Evolutionary conservation across 768 basidiomycete genomes (phyloP), one percentile per base, ranked within the genome.

Genomic region (Russula foetens): DNA sequence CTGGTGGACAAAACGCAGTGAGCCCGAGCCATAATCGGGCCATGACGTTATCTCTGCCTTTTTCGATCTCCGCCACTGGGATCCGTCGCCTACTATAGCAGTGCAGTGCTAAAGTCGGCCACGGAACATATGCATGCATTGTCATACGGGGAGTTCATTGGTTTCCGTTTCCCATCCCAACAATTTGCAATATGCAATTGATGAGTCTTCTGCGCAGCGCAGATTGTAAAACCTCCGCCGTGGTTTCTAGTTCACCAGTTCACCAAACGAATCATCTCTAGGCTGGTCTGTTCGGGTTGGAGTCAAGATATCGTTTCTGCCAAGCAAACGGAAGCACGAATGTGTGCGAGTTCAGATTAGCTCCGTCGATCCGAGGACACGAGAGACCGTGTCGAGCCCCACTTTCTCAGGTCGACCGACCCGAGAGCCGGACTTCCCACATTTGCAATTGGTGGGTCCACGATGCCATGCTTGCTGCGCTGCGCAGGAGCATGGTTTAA

Each of bases 161-260:
- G 63, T 62, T 26, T 61, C 64, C 2, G 17, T 28, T 0, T 53
- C 57, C 24, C 60, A 14, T 21, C n/a, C n/a, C n/a, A n/a, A n/a
- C n/a, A n/a, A n/a, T 58, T 64, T 35, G 45, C 64, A 66, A 52
- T 66, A 66, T 15, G 64, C 65, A 21, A 55, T 62, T 3, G 59
- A 65, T 14, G 61, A 63, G 29, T 65, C 64, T 35, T 63, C 64
- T 23, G 57, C 52, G 14, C 55, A 29, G 39, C 52, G 14, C 55
- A 29, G 39, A 65, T 59, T 8, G 61, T 61, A 59, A 56, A 7
- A 63, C 39, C 45, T 66, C 65, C 7, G 15, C 24, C 4, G 53
- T 51, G 12, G 44, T 35, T 29, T 53, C 53, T 4, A 64, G 35
- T 6, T 52, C 65, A 31, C 33, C 44, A 19, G 62, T 52, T 12